Evolutionary conservation across 305 asterid species (phyloP).

Genomic region (Plantago lanceolata): DNA sequence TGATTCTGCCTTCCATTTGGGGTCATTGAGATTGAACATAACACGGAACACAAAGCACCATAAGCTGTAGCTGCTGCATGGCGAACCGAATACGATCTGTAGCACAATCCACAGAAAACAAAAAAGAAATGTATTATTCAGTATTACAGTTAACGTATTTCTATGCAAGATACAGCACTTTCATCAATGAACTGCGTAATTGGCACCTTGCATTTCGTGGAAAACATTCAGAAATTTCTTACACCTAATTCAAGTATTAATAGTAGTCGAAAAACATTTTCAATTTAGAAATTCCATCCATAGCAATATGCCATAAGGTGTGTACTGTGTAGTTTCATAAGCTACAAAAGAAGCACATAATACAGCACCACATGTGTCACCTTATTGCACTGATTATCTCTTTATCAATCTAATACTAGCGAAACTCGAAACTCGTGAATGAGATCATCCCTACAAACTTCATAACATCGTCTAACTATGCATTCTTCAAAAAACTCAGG

Average conservation of each 20-base stretch:
- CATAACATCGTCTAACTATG: not conserved
- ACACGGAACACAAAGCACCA: conserved; percentile 78
- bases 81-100: conserved; percentile 77
- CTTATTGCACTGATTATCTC: too few relatives aligned
- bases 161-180: conserved; percentile 16
- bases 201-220: not conserved
- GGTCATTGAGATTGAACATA: conserved; percentile 59
- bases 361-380: not conserved
- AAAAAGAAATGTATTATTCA: conserved; percentile 18
- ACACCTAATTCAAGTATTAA: not conserved
- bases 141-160: conserved; percentile 12
- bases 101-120: conserved; percentile 29
- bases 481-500: not conserved
- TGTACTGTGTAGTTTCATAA: too few relatives aligned
- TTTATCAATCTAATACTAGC: too few relatives aligned
- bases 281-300: not conserved
- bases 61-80: conserved; percentile 88
- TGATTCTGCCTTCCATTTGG: conserved; percentile 89
- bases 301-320: too few relatives aligned
- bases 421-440: not conserved
- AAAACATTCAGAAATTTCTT: not conserved
- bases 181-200: not conserved
- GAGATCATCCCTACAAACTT: not conserved
- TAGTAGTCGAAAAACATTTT: not conserved
- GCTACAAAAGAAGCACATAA: not conserved